Evolutionary conservation across 495 filamentous ascomycete species (phyloP), one percentile per base, ranked within the genome.

Genomic region (Penicillium mononematosum): DNA sequence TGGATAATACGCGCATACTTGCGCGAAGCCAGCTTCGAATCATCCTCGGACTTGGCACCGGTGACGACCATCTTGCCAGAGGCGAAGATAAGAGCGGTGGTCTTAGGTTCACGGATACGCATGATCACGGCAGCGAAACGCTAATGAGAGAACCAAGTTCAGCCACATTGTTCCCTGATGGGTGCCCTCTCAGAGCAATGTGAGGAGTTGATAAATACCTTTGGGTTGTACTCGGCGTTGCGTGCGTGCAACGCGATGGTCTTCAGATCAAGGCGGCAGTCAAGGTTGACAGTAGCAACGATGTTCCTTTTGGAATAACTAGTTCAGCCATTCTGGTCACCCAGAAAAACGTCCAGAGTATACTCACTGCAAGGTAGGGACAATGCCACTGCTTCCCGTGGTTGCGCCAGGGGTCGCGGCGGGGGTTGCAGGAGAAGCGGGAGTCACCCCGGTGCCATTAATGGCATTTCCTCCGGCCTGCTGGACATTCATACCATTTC

Each of bases 31-130:
- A 98, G 84, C 75, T 96, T 95, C 45, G 91, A 96, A 68, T 98
- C 95, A 69, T 98, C 94, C 68, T 98, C 94, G 1, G 92, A 96
- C 78, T 98, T 98, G 53, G 95, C 94, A 76, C 94, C 94, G 34
- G 94, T 98, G 32, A 98, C 94, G 43, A 98, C 94, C 94, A 98
- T 98, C 86, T 98, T 98, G 77, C 94, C 94, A 0, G 89, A 93
- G 17, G 94, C 94, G 70, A 98, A 98, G 81, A 98, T 97, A 41
- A 98, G 78, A 1, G 94, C 94, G 10, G 94, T 98, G 2, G 94
- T 98, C 81, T 98, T 98, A 24, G 94, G 94, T 63, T 98, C 94
- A 65, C 94, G 95, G 68, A 98, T 98, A 77, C 94, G 91, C 95
- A 98, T 98, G 79, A 98, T 98, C 55, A 98, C 94, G 71, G 94